Evolutionary conservation across 1,284 basidiomycete species (phyloP).

Genomic region (Puccinia triticina): DNA sequence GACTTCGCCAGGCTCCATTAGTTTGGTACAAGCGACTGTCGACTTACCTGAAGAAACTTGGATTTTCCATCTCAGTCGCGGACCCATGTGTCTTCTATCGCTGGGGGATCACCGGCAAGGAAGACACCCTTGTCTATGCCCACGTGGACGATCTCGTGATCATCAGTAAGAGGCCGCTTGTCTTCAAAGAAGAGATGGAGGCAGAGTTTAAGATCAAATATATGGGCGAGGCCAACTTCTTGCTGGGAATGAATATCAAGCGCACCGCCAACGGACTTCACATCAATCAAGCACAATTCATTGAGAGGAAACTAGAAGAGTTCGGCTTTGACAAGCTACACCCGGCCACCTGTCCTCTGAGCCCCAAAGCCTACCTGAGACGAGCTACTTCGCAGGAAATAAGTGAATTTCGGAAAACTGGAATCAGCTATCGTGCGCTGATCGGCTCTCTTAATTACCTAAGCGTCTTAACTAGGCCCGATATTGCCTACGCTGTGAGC

Average conservation of each 20-base stretch:
- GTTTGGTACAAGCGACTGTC: slow-evolving; percentile 3
- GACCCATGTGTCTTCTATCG: not conserved
- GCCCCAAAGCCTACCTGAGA: not conserved
- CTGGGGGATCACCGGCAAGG: not conserved
- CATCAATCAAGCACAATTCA: not conserved
- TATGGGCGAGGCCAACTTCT: too few species aligned
- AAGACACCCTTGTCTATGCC: not conserved
- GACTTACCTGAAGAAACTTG: not conserved
- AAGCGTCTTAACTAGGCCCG: slow-evolving; percentile 8
- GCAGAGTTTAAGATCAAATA: not conserved
- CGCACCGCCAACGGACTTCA: not conserved
- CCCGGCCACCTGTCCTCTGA: not conserved
- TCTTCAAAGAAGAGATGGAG: slow-evolving; percentile 1
- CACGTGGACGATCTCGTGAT: slow-evolving; percentile 25
- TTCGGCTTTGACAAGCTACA: not conserved
- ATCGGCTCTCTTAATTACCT: not conserved
- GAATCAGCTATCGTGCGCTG: not conserved
- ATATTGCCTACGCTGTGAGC: not conserved
- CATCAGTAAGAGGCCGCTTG: not conserved
- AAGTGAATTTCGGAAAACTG: not conserved
- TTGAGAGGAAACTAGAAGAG: not conserved
- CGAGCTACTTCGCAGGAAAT: not conserved
- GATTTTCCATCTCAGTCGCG: not conserved
- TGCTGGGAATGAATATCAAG: not conserved
- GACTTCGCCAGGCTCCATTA: too few species aligned